These are phyloP conservation scores for Cryomyces minteri DNA, from an alignment of 495 filamentous ascomycete genomes.

Conservation along the genomic window DNA sequence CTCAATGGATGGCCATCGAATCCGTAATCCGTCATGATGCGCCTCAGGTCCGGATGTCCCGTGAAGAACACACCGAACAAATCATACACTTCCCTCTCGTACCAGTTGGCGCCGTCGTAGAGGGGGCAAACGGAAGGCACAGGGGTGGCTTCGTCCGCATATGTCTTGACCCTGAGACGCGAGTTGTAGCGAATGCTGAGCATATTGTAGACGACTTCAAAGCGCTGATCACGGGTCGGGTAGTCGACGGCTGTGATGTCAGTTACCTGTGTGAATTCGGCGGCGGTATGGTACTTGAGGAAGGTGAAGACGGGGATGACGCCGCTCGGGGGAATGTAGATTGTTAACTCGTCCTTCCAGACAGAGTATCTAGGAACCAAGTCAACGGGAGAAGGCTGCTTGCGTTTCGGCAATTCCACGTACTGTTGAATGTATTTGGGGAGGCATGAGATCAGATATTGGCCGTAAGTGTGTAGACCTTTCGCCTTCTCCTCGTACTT, in stretches of 20 bases:
- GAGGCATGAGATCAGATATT: conserved; percentile 89
- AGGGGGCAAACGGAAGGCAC: conserved; percentile 74
- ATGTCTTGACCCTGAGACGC: conserved; percentile 95
- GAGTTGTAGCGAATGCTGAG: conserved; percentile 91
- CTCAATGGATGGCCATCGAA: conserved; percentile 95
- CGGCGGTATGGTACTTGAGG: conserved; percentile 92
- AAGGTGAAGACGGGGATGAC: conserved; percentile 85
- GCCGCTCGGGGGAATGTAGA: conserved; percentile 77
- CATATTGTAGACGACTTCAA: conserved; percentile 97
- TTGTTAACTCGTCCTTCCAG: conserved; percentile 96
- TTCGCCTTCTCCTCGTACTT: conserved; percentile 75
- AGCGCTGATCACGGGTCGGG: conserved; percentile 81
- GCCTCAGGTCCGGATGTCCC: conserved; percentile 84
- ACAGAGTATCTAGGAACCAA: conserved; percentile 49
- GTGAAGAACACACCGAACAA: conserved; percentile 95
- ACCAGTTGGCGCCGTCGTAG: conserved; percentile 96
- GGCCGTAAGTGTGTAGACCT: conserved; percentile 76
- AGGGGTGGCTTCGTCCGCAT: conserved; percentile 90
- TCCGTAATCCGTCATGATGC: conserved; percentile 99
- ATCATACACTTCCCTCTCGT: conserved; percentile 95
- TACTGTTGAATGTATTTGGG: conserved; percentile 93
- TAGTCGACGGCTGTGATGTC: conserved; percentile 93
- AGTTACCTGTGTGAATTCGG: conserved; percentile 85
- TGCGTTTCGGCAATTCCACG: background rate
- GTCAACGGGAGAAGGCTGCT: background rate